phyloP scores from a whole-genome alignment of 345 rosid species.

The Linum usitatissimum region DNA sequence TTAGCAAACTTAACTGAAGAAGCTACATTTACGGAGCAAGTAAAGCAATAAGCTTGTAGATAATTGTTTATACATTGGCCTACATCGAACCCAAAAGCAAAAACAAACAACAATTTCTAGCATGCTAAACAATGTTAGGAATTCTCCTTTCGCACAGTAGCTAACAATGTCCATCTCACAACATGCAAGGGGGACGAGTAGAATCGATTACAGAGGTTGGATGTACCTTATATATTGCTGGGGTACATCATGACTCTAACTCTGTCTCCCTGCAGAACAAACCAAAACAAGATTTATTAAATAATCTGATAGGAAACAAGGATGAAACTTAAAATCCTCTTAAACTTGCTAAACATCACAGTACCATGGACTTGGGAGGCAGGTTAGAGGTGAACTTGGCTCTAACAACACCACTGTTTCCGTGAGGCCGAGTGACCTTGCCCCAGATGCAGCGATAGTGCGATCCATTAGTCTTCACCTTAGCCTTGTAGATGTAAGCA shows the following conservation, averaged over 20 bases:
- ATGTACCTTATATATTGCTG: constrained; percentile 6
- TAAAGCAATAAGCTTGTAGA: no score
- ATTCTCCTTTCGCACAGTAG: not conserved
- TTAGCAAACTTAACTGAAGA: not conserved
- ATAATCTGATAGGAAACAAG: not conserved
- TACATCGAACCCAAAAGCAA: not conserved
- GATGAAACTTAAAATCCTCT: not conserved
- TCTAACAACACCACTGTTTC: constrained; percentile 6
- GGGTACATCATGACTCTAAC: constrained; percentile 6
- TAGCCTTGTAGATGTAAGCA: constrained; percentile 5
- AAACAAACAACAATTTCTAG: no score
- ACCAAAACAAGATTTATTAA: not conserved
- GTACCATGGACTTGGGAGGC: constrained; percentile 5
- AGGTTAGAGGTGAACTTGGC: constrained; percentile 3
- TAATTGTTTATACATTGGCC: no score
- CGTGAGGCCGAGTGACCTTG: constrained; percentile 1
- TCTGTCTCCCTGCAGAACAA: not conserved
- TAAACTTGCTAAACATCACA: not conserved
- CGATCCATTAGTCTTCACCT: not conserved
- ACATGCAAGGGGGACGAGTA: not conserved
- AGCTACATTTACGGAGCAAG: not conserved
- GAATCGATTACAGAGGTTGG: not conserved
- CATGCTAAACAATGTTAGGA: no score
- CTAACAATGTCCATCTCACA: not conserved
- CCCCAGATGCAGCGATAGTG: constrained; percentile 8